Conservation (phyloP, 495 filamentous ascomycete species). For the Polyplosphaeria fusca region DNA sequence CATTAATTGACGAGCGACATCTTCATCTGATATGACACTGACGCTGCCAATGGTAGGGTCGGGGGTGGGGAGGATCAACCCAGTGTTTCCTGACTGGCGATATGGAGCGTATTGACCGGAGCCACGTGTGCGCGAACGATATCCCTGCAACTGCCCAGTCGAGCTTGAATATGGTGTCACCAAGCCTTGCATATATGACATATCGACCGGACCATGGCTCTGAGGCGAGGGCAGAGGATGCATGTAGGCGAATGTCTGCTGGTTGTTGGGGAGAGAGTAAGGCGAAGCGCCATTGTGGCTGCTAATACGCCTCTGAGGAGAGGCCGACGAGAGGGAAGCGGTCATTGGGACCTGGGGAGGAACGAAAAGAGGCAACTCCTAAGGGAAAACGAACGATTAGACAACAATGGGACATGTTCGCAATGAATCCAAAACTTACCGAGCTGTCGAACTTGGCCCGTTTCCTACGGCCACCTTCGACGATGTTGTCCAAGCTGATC, state of each 20-base stretch:
- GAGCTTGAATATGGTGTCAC: slow-evolving; percentile 55
- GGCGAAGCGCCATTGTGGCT: slow-evolving; percentile 62
- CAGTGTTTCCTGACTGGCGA: slow-evolving; percentile 47
- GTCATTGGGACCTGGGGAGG: slow-evolving; percentile 88
- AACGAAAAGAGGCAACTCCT: slow-evolving; percentile 94
- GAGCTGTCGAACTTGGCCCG: slow-evolving; percentile 96
- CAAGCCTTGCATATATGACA: slow-evolving; percentile 46
- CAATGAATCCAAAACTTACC: slow-evolving; percentile 55
- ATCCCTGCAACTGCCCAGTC: slow-evolving; percentile 53
- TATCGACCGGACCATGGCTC: slow-evolving; percentile 60
- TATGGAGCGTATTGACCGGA: slow-evolving; percentile 48
- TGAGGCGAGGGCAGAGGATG: slow-evolving; percentile 76
- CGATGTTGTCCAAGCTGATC: slow-evolving; percentile 95
- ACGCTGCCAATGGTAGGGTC: slow-evolving; percentile 79
- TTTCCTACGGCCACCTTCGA: slow-evolving; percentile 93
- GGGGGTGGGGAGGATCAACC: slow-evolving; percentile 70
- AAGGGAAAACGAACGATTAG: too few relatives aligned
- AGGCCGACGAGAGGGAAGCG: slow-evolving; percentile 86
- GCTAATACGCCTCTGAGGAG: slow-evolving; percentile 75
- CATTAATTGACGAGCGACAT: slow-evolving; percentile 95
- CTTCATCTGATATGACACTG: slow-evolving; percentile 95
- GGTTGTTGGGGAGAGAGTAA: slow-evolving; percentile 65
- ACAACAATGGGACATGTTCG: slow-evolving; percentile 5
- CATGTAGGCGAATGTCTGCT: slow-evolving; percentile 69
- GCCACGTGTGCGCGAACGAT: slow-evolving; percentile 64